Evolutionary conservation across 2,329 filamentous ascomycete species (phyloP), one percentile per base, ranked within the genome.

Genomic region (Colletotrichum scovillei): DNA sequence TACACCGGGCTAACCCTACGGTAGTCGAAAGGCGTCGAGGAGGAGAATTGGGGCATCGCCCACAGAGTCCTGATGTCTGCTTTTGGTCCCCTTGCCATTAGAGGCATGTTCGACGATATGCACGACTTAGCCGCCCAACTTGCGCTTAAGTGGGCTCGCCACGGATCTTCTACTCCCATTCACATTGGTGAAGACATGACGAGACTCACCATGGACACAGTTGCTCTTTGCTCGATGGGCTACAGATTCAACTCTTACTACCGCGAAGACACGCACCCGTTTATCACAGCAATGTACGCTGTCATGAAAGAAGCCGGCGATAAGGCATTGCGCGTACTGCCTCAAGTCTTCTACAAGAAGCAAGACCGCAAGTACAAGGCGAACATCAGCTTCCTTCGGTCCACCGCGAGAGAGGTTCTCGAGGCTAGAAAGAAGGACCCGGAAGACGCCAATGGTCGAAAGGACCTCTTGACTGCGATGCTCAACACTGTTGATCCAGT

Each of bases 401-500:
- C 85, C 2, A 85, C 89, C 3, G 86, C 89, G 4, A 81, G 84
- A 52, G 88, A 91, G n/a, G 86, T 95, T 14, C 84, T 95, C 0
- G 84, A 90, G 19, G 82, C 88, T 2, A 85, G 92, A n/a, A 89
- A 87, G 74, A 80, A 85, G 16, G 84, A 91, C 67, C 88, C 89
- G 0, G 28, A 85, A 16, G 35, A 91, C 67, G 88, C 89, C 0
- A 60, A 30, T 12, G 53, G 63, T 4, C 49, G 65, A 2, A 92
- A 92, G 69, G 93, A 94, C 79, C 83, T 94, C 5, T 80, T 94
- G n/a, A 89, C 89, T 73, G 89, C 91, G 7, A 92, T 94, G 89
- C 81, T 94, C 38, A 84, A 89, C 8, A 90, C 90, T 0, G 86
- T 84, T 9, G 92, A 94, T 78, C 85, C 89, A 1, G 88, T 90